Evolutionary conservation across 306 rosid species (phyloP), one percentile per base, ranked within the genome.

Genomic region (Lathyrus tuberosus): DNA sequence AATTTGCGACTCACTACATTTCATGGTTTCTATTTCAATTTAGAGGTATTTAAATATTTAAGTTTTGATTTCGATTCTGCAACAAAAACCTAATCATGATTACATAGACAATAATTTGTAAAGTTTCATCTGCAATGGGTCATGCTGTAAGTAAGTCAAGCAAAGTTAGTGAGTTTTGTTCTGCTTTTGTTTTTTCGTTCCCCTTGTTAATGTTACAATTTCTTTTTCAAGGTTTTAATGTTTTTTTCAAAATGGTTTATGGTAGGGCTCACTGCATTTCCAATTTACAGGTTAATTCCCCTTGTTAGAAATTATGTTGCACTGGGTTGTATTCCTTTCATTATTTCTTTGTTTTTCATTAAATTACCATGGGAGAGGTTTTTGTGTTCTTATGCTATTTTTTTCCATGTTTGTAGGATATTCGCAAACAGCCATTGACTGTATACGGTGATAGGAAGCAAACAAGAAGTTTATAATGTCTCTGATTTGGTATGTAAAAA

Each of bases 381-480:
- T 52, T 76, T 58, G 40, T 14, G 12, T 30, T 64, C 70, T 62
- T 40, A 43, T 62, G 20, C 51, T 62, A n/a, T 40, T 11, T 20
- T 35, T 46, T 60, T 17, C 52, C 16, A 13, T 75, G 62, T 47
- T 61, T 66, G 31, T 81, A 92, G 98, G 98, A 91, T 16, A 92
- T 92, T 73, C 95, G 98, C 56, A 92, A 85, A 76, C 87, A 85
- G 48, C 95, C 98, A 33, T 67, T 92, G 86, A 92, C 93, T 42
- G 96, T 92, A 70, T 92, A 92, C 1, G 96, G 98, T 62, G 98
- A 92, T 71, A 96, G 98, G 74, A 87, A 87, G 83, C 98, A 92
- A 78, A 92, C 96, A 61, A 85, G 96, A 84, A 92, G 95, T 85
- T 92, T 92, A 87, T 96, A 92, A 80, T 92, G 98, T 92, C 74